Conservation (phyloP, 768 basidiomycete genomes). For the Suillus clintonianus region DNA sequence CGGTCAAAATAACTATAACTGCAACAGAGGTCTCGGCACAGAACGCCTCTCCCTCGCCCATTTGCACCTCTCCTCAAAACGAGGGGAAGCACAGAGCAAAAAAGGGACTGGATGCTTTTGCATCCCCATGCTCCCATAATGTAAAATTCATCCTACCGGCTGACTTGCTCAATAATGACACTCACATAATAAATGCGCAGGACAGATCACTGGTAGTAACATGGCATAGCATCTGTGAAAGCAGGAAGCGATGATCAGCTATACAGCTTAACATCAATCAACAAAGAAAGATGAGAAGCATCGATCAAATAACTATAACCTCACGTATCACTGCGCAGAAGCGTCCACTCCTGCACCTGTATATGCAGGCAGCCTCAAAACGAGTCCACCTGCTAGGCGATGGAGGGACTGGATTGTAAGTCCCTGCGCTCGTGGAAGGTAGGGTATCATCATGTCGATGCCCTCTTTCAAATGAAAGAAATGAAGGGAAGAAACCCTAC, state of each 20-base stretch:
- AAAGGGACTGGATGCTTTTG: slow-evolving; percentile 23
- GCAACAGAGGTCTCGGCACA: slow-evolving; percentile 16
- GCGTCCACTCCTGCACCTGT: slow-evolving; percentile 35
- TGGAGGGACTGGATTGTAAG: slow-evolving; percentile 33
- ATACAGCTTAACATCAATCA: not conserved
- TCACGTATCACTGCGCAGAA: slow-evolving; percentile 34
- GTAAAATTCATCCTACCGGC: slow-evolving; percentile 31
- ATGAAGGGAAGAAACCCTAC: not conserved
- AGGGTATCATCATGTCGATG: slow-evolving; percentile 30
- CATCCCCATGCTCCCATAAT: slow-evolving; percentile 25
- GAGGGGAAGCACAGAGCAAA: slow-evolving; percentile 19
- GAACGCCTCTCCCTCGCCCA: slow-evolving; percentile 16
- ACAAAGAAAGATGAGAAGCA: not conserved
- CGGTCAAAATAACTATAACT: slow-evolving; percentile 38
- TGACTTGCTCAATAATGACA: not conserved
- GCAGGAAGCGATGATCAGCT: not conserved
- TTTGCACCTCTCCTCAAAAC: slow-evolving; percentile 31
- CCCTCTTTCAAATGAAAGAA: not conserved
- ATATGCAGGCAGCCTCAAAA: slow-evolving; percentile 36
- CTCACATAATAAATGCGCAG: slow-evolving; percentile 5
- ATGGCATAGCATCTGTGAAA: slow-evolving; percentile 10
- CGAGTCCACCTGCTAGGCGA: slow-evolving; percentile 36
- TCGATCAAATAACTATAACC: slow-evolving; percentile 40
- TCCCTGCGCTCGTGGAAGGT: slow-evolving; percentile 34
- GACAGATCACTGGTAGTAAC: not conserved